Conservation (phyloP, 305 asterid genomes). For the Fraxinus platypoda region DNA sequence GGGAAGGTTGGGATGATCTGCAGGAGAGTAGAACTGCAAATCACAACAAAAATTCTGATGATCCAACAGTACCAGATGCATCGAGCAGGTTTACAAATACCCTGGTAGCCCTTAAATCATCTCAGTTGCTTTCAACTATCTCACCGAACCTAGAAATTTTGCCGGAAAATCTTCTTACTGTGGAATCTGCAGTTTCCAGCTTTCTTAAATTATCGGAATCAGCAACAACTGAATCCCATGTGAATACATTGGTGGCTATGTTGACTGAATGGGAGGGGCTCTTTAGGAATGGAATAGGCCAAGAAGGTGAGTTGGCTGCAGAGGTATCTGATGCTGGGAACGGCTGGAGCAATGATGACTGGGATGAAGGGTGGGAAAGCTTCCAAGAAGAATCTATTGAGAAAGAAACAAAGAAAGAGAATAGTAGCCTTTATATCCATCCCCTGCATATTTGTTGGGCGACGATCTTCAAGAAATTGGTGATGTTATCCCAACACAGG, state of each 20-base stretch:
- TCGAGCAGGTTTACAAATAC: slow-evolving; percentile 58
- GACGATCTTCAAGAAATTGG: slow-evolving; percentile 52
- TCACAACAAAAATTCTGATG: slow-evolving; percentile 34
- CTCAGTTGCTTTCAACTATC: slow-evolving; percentile 69
- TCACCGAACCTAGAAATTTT: slow-evolving; percentile 61
- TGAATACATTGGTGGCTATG: slow-evolving; percentile 55
- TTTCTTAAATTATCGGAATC: slow-evolving; percentile 60
- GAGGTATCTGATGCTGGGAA: slow-evolving; percentile 44
- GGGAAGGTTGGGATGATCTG: slow-evolving; percentile 85
- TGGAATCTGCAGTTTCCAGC: slow-evolving; percentile 80
- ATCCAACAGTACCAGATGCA: slow-evolving; percentile 36
- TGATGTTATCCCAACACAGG: slow-evolving; percentile 36
- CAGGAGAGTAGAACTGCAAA: slow-evolving; percentile 33
- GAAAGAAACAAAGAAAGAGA: slow-evolving; percentile 45
- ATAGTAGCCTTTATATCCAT: slow-evolving; percentile 38
- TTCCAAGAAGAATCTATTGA: slow-evolving; percentile 72
- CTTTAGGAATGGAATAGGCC: slow-evolving; percentile 39
- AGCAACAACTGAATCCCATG: slow-evolving; percentile 47
- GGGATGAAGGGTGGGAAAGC: slow-evolving; percentile 99
- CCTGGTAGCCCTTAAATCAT: slow-evolving; percentile 83
- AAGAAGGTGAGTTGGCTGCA: slow-evolving; percentile 33
- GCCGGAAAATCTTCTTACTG: slow-evolving; percentile 62
- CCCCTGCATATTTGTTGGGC: slow-evolving; percentile 84
- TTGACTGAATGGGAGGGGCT: slow-evolving; percentile 87
- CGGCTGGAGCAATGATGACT: slow-evolving; percentile 71